A percentile compares a stretch with the other conserved stretches of the same genome.
These are phyloP conservation scores for Suhomyces coccinellae DNA, from an alignment of 1,139 yeast species.

Conservation along the genomic window DNA sequence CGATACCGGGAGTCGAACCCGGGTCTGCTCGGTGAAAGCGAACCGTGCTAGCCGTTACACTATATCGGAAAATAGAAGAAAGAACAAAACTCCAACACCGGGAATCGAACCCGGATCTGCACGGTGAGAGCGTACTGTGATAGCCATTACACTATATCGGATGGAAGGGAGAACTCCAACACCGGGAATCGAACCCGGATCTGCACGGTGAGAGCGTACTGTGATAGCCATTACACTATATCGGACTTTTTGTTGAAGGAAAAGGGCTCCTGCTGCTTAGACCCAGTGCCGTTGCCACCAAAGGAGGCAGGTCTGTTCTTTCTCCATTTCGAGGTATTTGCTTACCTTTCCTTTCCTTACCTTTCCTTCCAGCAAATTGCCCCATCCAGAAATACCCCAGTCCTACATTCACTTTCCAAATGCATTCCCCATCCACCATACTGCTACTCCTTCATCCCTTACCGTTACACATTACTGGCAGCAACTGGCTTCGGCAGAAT, in stretches of 20 bases:
- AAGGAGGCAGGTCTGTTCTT: no score
- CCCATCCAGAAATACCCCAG: no score
- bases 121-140: constrained; percentile 83
- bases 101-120: constrained; percentile 84
- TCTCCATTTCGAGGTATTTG: no score
- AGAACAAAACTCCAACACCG: constrained; percentile 59
- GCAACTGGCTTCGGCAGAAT: no score
- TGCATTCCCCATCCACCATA: no score
- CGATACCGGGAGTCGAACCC: constrained; percentile 86
- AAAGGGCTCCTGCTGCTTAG: background rate
- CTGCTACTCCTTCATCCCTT: no score
- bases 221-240: no score
- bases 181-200: constrained; percentile 13
- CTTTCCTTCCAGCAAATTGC: background rate
- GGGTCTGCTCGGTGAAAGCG: constrained; percentile 83
- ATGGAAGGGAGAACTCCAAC: constrained; percentile 17
- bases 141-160: constrained; percentile 82
- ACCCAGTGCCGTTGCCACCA: background rate
- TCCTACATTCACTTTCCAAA: no score
- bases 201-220: no score
- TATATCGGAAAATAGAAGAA: constrained; percentile 51
- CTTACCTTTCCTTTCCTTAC: background rate
- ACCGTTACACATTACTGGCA: no score
- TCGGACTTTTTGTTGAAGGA: constrained; percentile 41
- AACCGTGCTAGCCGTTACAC: constrained; percentile 85